Evolutionary conservation across 2,329 filamentous ascomycete species (phyloP).

Genomic region (Penicillium vulpinum): DNA sequence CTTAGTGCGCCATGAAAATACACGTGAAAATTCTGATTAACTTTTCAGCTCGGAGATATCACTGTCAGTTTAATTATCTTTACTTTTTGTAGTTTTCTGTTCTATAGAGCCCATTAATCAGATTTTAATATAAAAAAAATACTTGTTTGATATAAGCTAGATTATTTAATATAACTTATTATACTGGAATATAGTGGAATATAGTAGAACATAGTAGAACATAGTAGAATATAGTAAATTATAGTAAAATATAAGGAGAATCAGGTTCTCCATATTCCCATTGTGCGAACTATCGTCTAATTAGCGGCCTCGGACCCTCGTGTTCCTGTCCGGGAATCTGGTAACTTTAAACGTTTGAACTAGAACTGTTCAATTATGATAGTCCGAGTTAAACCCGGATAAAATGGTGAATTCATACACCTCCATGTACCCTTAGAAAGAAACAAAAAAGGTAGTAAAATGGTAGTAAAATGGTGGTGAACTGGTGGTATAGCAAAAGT

Average conservation of each 20-base stretch:
- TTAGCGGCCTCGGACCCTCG: constrained; percentile 14
- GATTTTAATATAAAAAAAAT: neutral
- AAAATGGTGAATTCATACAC: no score
- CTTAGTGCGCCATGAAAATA: neutral
- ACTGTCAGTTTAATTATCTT: neutral
- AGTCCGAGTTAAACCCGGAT: neutral
- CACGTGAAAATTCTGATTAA: constrained; percentile 13
- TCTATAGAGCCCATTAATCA: neutral
- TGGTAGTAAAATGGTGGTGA: neutral
- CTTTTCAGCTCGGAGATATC: constrained; percentile 7
- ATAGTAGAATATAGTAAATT: neutral
- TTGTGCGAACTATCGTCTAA: constrained; percentile 10
- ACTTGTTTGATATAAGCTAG: neutral
- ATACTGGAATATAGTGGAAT: neutral
- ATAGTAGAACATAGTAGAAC: no score
- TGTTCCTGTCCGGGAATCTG: constrained; percentile 15
- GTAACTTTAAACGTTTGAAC: neutral
- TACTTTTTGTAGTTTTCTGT: no score
- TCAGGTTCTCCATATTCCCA: neutral
- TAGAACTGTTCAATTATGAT: neutral
- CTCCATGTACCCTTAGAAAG: neutral
- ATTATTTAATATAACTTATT: neutral
- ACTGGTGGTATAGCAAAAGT: no score
- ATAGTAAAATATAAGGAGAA: neutral
- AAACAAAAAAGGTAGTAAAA: neutral